These are phyloP conservation scores for Rhizopogon vinicolor DNA, from an alignment of 768 basidiomycete genomes.

Conservation along the genomic window DNA sequence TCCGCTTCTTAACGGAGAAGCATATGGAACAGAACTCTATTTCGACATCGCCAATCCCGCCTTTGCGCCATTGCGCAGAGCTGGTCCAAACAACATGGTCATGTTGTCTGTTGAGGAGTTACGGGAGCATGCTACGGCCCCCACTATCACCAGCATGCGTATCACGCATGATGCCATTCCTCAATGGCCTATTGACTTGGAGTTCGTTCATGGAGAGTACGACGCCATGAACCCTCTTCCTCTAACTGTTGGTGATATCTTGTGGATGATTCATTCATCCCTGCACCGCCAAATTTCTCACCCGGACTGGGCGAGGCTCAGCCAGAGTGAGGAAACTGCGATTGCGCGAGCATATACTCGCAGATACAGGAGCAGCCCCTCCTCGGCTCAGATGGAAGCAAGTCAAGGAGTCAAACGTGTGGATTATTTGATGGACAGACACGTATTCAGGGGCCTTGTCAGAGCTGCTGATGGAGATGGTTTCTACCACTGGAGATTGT, in stretches of 20 bases:
- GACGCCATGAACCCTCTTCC: slow-evolving; percentile 26
- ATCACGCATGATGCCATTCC: slow-evolving; percentile 54
- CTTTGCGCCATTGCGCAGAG: slow-evolving; percentile 39
- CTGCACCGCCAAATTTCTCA: slow-evolving; percentile 39
- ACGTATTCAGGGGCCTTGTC: slow-evolving; percentile 33
- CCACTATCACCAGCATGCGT: slow-evolving; percentile 47
- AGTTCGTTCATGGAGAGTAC: slow-evolving; percentile 29
- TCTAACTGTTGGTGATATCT: slow-evolving; percentile 56
- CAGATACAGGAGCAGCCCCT: slow-evolving; percentile 26
- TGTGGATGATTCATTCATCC: slow-evolving; percentile 44
- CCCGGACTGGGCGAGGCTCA: slow-evolving; percentile 29
- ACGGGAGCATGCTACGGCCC: slow-evolving; percentile 49
- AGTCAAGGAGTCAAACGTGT: slow-evolving; percentile 35
- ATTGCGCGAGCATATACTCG: slow-evolving; percentile 34
- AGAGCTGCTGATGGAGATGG: slow-evolving; percentile 26
- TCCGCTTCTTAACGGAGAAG: slow-evolving; percentile 44
- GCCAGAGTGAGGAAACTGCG: slow-evolving; percentile 20
- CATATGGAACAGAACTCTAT: slow-evolving; percentile 38
- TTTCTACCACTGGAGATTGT: slow-evolving; percentile 23
- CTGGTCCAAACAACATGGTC: slow-evolving; percentile 33
- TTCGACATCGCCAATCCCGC: slow-evolving; percentile 52
- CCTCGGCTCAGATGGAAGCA: slow-evolving; percentile 26
- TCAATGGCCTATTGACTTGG: slow-evolving; percentile 57
- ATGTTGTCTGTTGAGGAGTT: slow-evolving; percentile 43
- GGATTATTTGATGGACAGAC: slow-evolving; percentile 32